Evolutionary conservation across 2,329 filamentous ascomycete species (phyloP).

Genomic region (Lachnellula hyalina): DNA sequence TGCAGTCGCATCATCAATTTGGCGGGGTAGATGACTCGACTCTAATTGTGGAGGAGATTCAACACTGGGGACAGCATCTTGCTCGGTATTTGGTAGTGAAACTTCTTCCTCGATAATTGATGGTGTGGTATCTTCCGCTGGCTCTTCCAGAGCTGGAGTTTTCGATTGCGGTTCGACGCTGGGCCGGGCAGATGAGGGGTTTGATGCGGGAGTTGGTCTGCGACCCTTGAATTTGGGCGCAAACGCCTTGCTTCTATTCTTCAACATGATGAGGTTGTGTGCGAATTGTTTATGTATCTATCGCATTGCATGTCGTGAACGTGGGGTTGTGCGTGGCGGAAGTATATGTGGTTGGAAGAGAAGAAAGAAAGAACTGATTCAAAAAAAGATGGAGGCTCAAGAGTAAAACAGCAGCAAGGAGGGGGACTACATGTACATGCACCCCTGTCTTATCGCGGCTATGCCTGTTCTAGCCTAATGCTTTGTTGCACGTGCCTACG

Average conservation of each 20-base stretch:
- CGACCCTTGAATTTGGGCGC: slow-evolving; percentile 59
- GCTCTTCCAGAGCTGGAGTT: slow-evolving; percentile 15
- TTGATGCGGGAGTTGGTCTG: slow-evolving; percentile 37
- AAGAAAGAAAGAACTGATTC: background rate
- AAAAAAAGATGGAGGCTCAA: background rate
- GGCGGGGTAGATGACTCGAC: slow-evolving; percentile 2
- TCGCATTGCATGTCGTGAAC: background rate
- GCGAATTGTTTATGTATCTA: background rate
- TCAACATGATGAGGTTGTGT: slow-evolving; percentile 20
- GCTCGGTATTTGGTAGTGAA: background rate
- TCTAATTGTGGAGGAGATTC: slow-evolving; percentile 29
- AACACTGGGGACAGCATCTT: background rate
- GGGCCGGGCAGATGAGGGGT: slow-evolving; percentile 34
- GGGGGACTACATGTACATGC: too few species aligned
- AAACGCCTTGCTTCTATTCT: slow-evolving; percentile 58
- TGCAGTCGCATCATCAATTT: background rate
- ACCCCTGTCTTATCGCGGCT: too few species aligned
- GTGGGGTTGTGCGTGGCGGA: background rate
- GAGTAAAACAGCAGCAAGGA: too few species aligned
- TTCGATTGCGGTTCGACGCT: slow-evolving; percentile 36
- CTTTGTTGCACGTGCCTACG: too few species aligned
- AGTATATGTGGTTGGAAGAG: background rate
- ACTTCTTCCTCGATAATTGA: slow-evolving; percentile 12
- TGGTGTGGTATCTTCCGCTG: background rate
- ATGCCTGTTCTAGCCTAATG: too few species aligned